These are phyloP conservation scores for Wickerhamomyces pijperi DNA, from an alignment of 805 yeast genomes.

Conservation along the genomic window DNA sequence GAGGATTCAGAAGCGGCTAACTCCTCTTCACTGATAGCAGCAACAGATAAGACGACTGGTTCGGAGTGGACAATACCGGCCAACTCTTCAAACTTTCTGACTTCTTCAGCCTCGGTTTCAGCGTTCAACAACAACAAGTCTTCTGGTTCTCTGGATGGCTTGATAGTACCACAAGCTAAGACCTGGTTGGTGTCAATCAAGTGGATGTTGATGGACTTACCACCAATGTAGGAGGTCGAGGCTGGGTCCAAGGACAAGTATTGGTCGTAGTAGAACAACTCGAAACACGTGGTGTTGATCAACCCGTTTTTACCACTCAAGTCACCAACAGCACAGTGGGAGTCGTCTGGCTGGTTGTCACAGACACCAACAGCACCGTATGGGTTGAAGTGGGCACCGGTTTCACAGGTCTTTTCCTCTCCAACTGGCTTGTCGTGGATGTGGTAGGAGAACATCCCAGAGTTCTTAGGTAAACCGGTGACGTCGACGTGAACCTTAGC, in stretches of 20 bases:
- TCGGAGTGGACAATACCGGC: slow-evolving; percentile 8
- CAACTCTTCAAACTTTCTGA: slow-evolving; percentile 15
- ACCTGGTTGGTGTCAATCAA: slow-evolving; percentile 35
- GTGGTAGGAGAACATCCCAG: slow-evolving; percentile 63
- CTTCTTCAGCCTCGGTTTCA: slow-evolving; percentile 17
- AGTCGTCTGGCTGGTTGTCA: slow-evolving; percentile 37
- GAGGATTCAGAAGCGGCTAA: slow-evolving; percentile 2
- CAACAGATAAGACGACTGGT: slow-evolving; percentile 1
- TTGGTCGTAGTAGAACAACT: slow-evolving; percentile 51
- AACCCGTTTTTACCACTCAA: slow-evolving; percentile 70
- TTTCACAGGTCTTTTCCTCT: slow-evolving; percentile 39
- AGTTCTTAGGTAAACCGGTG: slow-evolving; percentile 54
- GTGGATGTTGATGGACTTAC: slow-evolving; percentile 46
- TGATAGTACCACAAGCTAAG: slow-evolving; percentile 54
- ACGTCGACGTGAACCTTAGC: slow-evolving; percentile 61
- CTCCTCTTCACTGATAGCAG: slow-evolving; percentile 1
- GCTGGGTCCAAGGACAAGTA: slow-evolving; percentile 49
- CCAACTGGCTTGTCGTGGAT: slow-evolving; percentile 51
- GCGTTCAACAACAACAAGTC: slow-evolving; percentile 17
- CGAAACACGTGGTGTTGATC: slow-evolving; percentile 61
- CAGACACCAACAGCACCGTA: slow-evolving; percentile 41
- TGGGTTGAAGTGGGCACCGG: slow-evolving; percentile 56
- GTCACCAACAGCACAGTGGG: slow-evolving; percentile 62
- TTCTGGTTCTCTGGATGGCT: slow-evolving; percentile 17
- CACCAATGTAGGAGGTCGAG: slow-evolving; percentile 48